These are phyloP conservation scores for Paramecium bursaria DNA, from an alignment of 73 alveolate genomes.

Conservation along the genomic window DNA sequence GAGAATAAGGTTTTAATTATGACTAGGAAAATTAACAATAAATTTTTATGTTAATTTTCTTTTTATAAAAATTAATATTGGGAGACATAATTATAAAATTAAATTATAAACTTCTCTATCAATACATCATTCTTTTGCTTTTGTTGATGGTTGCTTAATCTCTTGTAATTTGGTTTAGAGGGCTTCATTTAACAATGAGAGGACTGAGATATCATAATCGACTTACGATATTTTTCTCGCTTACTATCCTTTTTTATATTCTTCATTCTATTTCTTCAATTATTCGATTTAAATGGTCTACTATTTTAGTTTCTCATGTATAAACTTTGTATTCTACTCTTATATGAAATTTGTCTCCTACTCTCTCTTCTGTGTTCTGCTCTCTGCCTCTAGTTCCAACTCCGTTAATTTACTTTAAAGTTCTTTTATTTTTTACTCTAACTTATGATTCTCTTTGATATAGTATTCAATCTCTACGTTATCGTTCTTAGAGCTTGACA, in stretches of 20 bases:
- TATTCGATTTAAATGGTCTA: background rate
- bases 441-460: constrained; percentile 49
- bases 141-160: no score
- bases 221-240: constrained; percentile 24
- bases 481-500: constrained; percentile 1
- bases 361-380: constrained; percentile 8
- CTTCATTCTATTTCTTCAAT: constrained; percentile 54
- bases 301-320: constrained; percentile 17
- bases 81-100: no score
- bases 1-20: no score
- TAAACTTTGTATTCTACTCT: background rate
- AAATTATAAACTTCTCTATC: no score
- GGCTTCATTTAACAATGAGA: constrained; percentile 7
- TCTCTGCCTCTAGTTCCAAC: constrained; percentile 4
- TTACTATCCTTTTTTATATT: background rate
- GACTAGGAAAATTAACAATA: no score
- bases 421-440: constrained; percentile 47
- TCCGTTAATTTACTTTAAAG: constrained; percentile 5
- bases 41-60: no score
- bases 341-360: constrained; percentile 10
- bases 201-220: constrained; percentile 38
- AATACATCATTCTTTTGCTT: no score
- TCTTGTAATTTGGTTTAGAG: background rate
- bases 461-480: constrained; percentile 36
- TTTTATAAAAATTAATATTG: no score